Evolutionary conservation across 208 protist genomes (phyloP).

Genomic region (Trypanosoma conorhini): DNA sequence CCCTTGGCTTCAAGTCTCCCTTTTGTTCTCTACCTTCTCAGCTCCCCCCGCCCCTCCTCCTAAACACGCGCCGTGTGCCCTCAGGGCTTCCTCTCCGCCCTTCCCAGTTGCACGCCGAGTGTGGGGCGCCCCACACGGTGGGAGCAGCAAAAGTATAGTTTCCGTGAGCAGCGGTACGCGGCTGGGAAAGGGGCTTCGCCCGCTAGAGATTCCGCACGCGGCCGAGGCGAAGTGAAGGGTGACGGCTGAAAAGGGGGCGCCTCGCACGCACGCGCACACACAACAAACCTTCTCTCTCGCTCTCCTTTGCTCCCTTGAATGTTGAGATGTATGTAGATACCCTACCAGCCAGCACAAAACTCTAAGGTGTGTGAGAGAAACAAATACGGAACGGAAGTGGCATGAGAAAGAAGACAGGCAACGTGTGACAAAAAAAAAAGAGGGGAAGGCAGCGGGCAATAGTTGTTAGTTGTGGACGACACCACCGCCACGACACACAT

Average conservation of each 20-base stretch:
- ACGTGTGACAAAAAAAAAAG: constrained; percentile 24
- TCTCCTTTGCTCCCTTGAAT: not conserved
- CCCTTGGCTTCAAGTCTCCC: not conserved
- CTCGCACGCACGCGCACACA: not conserved
- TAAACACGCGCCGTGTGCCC: not conserved
- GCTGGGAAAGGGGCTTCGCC: not conserved
- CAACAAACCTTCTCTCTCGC: not conserved
- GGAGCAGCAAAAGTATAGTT: not conserved
- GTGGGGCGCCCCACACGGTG: not conserved
- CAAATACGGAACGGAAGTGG: constrained; percentile 1
- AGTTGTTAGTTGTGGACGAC: not conserved
- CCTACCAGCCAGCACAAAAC: not conserved
- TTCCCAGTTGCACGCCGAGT: not conserved
- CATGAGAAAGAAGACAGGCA: constrained; percentile 4
- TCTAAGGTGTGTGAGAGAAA: not conserved
- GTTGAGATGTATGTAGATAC: not conserved
- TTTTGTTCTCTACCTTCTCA: not conserved
- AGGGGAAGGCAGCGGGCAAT: not conserved
- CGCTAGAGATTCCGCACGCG: not conserved
- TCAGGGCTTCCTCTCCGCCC: not conserved
- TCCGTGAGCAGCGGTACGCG: not conserved
- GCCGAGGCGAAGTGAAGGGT: not conserved
- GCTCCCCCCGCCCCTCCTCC: not conserved
- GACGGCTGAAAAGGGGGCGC: not conserved
- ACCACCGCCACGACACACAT: not conserved